phyloP scores from a whole-genome alignment of 1,284 basidiomycete genomes.

The Filobasidium uniguttulatum region DNA sequence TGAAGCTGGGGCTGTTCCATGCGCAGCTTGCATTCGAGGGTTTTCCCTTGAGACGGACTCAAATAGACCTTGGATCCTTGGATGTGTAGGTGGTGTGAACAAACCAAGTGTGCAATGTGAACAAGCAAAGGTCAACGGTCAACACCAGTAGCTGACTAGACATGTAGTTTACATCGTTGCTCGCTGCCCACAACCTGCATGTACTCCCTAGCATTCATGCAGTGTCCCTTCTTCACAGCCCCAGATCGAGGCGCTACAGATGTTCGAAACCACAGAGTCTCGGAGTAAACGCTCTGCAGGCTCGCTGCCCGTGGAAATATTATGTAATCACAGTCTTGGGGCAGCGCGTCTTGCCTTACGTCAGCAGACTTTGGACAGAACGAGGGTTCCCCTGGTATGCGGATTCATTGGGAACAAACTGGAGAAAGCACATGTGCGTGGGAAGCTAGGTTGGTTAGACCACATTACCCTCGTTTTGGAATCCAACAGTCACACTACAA shows the following conservation, averaged over 20 bases:
- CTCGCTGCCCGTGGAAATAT: too few species aligned
- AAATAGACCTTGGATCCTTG: background rate
- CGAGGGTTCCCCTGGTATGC: too few species aligned
- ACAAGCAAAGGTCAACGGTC: background rate
- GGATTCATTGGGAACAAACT: too few species aligned
- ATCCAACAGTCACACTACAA: too few species aligned
- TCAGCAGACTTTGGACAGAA: too few species aligned
- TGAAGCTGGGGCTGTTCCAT: too few species aligned
- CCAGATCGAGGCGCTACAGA: background rate
- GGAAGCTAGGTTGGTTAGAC: too few species aligned
- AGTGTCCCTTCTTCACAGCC: background rate
- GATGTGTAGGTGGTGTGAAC: background rate
- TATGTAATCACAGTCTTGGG: too few species aligned
- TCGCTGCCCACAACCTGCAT: background rate
- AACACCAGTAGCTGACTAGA: background rate
- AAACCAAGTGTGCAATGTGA: background rate
- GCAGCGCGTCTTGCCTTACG: too few species aligned
- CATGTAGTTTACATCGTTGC: background rate
- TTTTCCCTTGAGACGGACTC: background rate
- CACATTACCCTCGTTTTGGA: too few species aligned
- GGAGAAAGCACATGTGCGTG: too few species aligned
- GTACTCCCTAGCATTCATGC: background rate
- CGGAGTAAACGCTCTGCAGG: too few species aligned
- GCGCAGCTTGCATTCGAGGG: background rate
- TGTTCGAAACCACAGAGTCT: background rate